Evolutionary conservation across 2,329 filamentous ascomycete genomes (phyloP), one percentile per base, ranked within the genome.

Genomic region (Colletotrichum simmondsii): DNA sequence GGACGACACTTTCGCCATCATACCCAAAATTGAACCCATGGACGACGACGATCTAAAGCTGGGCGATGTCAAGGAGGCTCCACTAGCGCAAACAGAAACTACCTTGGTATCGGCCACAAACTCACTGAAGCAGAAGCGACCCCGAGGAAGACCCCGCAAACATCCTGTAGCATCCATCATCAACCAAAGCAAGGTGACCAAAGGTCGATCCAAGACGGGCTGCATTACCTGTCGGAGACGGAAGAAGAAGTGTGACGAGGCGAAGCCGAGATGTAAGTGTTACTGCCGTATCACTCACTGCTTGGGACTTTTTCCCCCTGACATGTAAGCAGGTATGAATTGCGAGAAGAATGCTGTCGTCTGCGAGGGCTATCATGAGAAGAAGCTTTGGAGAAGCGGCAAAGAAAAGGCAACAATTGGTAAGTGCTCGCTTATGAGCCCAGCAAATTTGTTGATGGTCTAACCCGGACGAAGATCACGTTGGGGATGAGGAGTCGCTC

Each of bases 301-400:
- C 22, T 59, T 24, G 46, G 24, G 22, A 35, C 32, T 35, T 12
- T 42, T 35, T 12, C 32, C 24, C 12, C 57, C 71, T 76, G 67
- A 75, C 71, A 60, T 71, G 61, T 32, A 81, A 75, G 69, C 70
- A 95, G 93, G 94, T 77, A 88, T 94, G 82, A 97, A 97, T 78
- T 98, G 95, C 79, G 93, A 97, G 83, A 98, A 97, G 87, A 98
- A 97, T 80, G 94, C 95, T 10, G 94, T 97, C 14, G 91, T 95
- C 14, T 98, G 95, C 80, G 95, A 97, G 83, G 95, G 95, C 14
- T 98, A 97, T 79, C 94, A 94, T 63, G 93, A 94, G 74, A 95
- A 95, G 80, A 93, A 94, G 71, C 89, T 95, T 65, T 98, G 95
- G 95, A 94, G 92, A 81, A 95, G 94, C 79, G 94, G 95, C 32